Evolutionary conservation across 1,139 yeast genomes (phyloP).

Genomic region (Saccharomycopsis hybrid): DNA sequence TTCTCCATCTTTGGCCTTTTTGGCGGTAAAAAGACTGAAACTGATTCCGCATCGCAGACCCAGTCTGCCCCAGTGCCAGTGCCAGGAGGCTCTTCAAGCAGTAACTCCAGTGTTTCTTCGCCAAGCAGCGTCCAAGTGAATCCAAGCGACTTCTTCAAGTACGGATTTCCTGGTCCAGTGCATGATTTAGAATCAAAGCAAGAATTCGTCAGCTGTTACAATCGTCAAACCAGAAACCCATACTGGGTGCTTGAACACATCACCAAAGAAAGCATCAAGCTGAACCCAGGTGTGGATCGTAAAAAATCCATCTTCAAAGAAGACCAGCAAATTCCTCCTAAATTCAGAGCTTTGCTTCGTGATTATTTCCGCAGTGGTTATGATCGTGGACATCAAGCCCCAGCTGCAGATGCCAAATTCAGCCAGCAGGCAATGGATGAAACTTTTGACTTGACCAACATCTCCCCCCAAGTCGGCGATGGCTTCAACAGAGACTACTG

Average conservation of each 20-base stretch:
- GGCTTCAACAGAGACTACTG: slow-evolving; percentile 96
- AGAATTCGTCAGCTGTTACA: slow-evolving; percentile 82
- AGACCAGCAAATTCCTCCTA: slow-evolving; percentile 75
- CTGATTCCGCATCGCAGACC: too few species aligned
- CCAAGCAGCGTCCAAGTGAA: slow-evolving; percentile 31
- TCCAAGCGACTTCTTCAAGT: slow-evolving; percentile 75
- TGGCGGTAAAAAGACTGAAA: slow-evolving; percentile 3
- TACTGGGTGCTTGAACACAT: slow-evolving; percentile 92
- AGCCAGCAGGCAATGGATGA: slow-evolving; percentile 91
- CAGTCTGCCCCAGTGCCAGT: neutral
- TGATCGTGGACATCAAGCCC: slow-evolving; percentile 96
- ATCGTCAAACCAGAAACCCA: slow-evolving; percentile 81
- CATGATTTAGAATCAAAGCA: slow-evolving; percentile 70
- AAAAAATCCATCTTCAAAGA: slow-evolving; percentile 78
- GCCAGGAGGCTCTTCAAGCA: neutral
- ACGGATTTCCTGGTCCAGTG: slow-evolving; percentile 92
- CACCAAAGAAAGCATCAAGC: slow-evolving; percentile 61
- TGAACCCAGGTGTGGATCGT: slow-evolving; percentile 52
- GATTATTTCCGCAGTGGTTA: slow-evolving; percentile 95
- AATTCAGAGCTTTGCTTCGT: slow-evolving; percentile 65
- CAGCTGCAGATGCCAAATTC: slow-evolving; percentile 95
- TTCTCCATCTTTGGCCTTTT: slow-evolving; percentile 10
- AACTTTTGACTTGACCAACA: slow-evolving; percentile 82
- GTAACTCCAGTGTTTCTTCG: neutral
- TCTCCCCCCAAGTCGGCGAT: slow-evolving; percentile 96